Evolutionary conservation across 2,329 filamentous ascomycete genomes (phyloP).

Genomic region (Colletotrichum liaoningense): DNA sequence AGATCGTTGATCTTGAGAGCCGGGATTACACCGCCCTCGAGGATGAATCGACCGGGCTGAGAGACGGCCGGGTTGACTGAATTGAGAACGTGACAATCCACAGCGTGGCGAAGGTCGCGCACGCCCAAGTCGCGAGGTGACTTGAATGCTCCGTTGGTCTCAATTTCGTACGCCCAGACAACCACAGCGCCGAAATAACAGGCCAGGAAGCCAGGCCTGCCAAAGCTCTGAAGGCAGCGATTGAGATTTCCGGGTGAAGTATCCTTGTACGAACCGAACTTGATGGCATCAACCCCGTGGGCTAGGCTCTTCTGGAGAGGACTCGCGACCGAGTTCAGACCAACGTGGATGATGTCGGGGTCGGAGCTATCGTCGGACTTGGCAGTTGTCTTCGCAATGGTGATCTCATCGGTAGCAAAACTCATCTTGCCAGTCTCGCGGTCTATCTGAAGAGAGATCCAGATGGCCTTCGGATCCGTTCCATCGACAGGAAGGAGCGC

Average conservation of each 20-base stretch:
- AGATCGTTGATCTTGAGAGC: background rate
- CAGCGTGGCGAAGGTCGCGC: background rate
- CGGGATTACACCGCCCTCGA: background rate
- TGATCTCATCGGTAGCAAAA: background rate
- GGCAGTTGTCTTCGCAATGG: background rate
- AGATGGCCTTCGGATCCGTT: background rate
- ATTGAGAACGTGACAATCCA: background rate
- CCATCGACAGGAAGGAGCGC: rapidly evolving
- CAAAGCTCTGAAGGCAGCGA: background rate
- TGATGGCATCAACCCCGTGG: background rate
- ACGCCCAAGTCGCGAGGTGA: background rate
- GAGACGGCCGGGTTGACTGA: background rate
- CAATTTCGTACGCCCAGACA: background rate
- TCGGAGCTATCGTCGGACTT: background rate
- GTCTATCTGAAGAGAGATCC: background rate
- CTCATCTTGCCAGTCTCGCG: background rate
- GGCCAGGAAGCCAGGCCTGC: background rate
- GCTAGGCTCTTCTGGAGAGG: background rate
- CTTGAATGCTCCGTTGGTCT: background rate
- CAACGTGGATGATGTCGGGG: background rate
- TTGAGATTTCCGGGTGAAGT: background rate
- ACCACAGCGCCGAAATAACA: background rate
- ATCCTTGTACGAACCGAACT: background rate
- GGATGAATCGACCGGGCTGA: background rate
- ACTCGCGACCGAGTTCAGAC: background rate